A percentile compares a stretch with the other conserved stretches of the same genome.
Evolutionary conservation across 2,329 filamentous ascomycete genomes (phyloP).

Genomic region (Cytospora paraplurivora): DNA sequence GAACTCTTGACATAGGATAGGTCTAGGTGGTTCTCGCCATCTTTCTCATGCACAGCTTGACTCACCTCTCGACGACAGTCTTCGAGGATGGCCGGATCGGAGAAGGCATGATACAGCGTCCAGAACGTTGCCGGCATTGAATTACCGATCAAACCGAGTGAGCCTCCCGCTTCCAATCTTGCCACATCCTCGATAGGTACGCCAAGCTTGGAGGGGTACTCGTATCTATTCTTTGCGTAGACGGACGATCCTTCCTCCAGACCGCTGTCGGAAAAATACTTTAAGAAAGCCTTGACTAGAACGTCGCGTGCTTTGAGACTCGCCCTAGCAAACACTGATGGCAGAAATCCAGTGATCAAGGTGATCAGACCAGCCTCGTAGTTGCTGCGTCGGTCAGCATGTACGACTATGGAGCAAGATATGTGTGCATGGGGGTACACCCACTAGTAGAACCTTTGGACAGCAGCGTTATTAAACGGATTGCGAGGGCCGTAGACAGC

Average conservation of each 20-base stretch:
- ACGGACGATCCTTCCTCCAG: conserved; percentile 8
- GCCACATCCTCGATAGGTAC: conserved; percentile 44
- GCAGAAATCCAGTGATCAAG: conserved; percentile 3
- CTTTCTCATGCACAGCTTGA: no score
- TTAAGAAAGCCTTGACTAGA: conserved; percentile 5
- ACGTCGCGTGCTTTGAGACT: conserved; percentile 2
- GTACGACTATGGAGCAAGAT: no score
- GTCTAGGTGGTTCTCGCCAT: not conserved
- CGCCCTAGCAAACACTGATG: conserved; percentile 4
- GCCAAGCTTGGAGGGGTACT: conserved; percentile 33
- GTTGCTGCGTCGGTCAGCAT: not conserved
- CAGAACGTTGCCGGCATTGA: conserved; percentile 33
- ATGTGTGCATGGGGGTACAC: not conserved
- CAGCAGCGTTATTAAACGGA: conserved; percentile 3
- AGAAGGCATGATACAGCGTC: no score
- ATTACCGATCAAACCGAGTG: conserved; percentile 41
- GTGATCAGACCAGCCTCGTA: conserved; percentile 8
- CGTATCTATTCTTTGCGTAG: conserved; percentile 21
- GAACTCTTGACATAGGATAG: not conserved
- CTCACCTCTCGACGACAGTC: no score
- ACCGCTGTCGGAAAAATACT: conserved; percentile 7
- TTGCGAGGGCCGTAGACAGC: conserved; percentile 16
- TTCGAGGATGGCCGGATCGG: no score
- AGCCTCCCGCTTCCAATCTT: conserved; percentile 41
- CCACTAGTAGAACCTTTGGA: conserved; percentile 1